Base-by-base conservation (phyloP, 2,329 filamentous ascomycete genomes). In the Colletotrichum caudatum region DNA sequence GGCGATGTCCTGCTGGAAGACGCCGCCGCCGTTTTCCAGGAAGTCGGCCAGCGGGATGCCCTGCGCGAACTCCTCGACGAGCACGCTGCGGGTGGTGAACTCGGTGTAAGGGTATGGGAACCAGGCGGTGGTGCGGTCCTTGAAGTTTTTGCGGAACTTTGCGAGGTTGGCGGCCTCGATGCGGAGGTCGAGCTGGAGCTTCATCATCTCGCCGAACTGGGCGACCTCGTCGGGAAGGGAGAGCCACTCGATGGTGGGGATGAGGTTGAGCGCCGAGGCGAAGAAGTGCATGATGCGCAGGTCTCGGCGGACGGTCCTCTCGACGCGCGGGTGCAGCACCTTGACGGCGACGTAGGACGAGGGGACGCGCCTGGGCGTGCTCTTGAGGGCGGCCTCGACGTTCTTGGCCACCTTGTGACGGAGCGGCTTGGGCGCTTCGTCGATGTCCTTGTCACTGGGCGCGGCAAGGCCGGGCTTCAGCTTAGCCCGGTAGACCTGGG, bases 161-260 rank as follows among this genome's bases (percentile, higher is more conserved):
- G 91, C 91, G 3, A 99, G 85, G 77, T 99, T 99, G 48, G 95
- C 92, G 1, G 94, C 92, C 81, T 99, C 96, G 72, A 98, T 98
- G 64, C 96, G 92, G 46, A 99, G 87, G 81, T 99, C 96, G 3
- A 99, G 86, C 80, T 99, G 96, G n/a, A 98, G 85, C 77, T 92
- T 92, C 96, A 99, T 99, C 96, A 99, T 99, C 79, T 97, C 93
- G 33, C 95, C 95, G 78, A 99, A 99, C 78, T 98, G 94, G 18
- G 87, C 83, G 3, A 98, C 96, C 80, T 99, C 96, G 76, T 98
- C 95, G 0, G 96, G 96, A 11, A 99, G 89, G 0, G 95, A 98
- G 7, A 99, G 87, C 96, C 96, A 99, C 81, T 98, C 94, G 78
- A 99, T 96, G 0, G 95, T 97, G 0, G 96, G 96, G 41, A 99